These are phyloP conservation scores for Elsinoe australis DNA, from an alignment of 2,329 filamentous ascomycete species.

Conservation along the genomic window DNA sequence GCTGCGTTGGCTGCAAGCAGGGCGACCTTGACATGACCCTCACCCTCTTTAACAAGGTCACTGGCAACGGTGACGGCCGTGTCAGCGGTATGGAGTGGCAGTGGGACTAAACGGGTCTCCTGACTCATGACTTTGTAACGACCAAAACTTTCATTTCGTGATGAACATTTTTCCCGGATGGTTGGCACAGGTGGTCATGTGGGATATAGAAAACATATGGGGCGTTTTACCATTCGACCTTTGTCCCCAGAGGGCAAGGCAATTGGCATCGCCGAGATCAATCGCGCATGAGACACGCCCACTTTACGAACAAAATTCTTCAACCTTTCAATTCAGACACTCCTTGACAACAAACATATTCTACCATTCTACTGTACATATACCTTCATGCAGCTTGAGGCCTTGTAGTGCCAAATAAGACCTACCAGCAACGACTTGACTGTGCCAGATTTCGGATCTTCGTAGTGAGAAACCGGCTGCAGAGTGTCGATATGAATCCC, in stretches of 20 bases:
- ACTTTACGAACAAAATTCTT: constrained; percentile 14
- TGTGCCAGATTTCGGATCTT: too few relatives aligned
- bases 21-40: constrained; percentile 53
- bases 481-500: too few relatives aligned
- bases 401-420: neutral
- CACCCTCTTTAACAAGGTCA: constrained; percentile 33
- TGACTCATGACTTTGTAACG: constrained; percentile 6
- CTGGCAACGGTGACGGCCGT: constrained; percentile 32
- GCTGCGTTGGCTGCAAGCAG: constrained; percentile 60
- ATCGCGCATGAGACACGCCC: constrained; percentile 11
- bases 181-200: constrained; percentile 2
- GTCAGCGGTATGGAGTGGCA: constrained; percentile 37
- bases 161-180: neutral
- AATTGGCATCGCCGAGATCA: constrained; percentile 9
- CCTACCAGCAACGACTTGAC: too few relatives aligned
- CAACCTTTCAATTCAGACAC: constrained; percentile 12
- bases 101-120: constrained; percentile 28
- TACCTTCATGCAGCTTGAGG: neutral
- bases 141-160: constrained; percentile 17
- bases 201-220: constrained; percentile 8
- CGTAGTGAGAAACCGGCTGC: too few relatives aligned
- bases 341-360: neutral
- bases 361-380: constrained; percentile 11
- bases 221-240: constrained; percentile 7
- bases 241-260: constrained; percentile 4